Conservation (phyloP, 1,284 basidiomycete species). For the Sporisorium graminicola region DNA sequence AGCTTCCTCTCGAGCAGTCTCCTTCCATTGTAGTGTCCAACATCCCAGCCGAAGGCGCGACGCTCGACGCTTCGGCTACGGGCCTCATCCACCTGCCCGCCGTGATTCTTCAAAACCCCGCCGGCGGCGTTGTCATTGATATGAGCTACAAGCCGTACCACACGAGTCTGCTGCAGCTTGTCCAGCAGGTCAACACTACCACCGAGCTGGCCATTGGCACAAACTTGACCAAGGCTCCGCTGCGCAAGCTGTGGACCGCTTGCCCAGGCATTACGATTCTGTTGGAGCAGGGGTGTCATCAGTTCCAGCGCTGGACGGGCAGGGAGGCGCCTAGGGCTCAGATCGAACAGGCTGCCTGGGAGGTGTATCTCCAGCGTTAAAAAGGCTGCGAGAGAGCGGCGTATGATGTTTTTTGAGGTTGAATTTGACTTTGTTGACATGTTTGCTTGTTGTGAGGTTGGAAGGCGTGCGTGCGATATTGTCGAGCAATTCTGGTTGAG, state of each 20-base stretch:
- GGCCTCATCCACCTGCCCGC: slow-evolving; percentile 53
- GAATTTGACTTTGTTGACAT: neutral
- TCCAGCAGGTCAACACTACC: slow-evolving; percentile 26
- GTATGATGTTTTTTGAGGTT: neutral
- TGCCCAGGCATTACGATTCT: slow-evolving; percentile 64
- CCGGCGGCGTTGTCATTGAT: slow-evolving; percentile 67
- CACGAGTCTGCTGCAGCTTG: slow-evolving; percentile 62
- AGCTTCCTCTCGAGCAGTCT: slow-evolving; percentile 12
- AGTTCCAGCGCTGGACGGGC: slow-evolving; percentile 66
- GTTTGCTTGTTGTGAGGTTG: neutral
- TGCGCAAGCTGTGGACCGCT: slow-evolving; percentile 51
- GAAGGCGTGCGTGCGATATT: neutral
- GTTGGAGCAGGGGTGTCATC: slow-evolving; percentile 66
- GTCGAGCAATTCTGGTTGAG: neutral
- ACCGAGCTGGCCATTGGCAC: slow-evolving; percentile 14
- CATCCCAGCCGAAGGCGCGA: slow-evolving; percentile 62
- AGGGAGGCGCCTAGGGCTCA: slow-evolving; percentile 52
- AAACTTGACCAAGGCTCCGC: slow-evolving; percentile 20
- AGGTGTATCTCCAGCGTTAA: slow-evolving; percentile 46
- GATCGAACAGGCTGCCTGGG: slow-evolving; percentile 57
- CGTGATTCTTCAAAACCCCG: slow-evolving; percentile 42
- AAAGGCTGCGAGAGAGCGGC: neutral
- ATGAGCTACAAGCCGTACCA: slow-evolving; percentile 68
- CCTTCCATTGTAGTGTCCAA: slow-evolving; percentile 62
- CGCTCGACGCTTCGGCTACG: slow-evolving; percentile 29